These are phyloP conservation scores for Larix sibirica DNA, from an alignment of 83 land plant species.

Conservation along the genomic window DNA sequence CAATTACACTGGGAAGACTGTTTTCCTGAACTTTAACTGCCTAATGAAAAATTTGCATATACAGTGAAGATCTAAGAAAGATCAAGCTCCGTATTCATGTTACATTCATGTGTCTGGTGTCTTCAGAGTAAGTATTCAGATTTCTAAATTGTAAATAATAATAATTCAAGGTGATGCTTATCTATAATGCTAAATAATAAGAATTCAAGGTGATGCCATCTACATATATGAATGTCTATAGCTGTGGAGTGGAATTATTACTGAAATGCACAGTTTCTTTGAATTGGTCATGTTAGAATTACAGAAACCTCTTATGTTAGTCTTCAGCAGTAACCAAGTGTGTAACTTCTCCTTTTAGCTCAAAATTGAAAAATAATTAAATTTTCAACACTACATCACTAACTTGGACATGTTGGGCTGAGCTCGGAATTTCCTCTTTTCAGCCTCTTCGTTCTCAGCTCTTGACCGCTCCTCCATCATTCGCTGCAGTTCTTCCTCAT, in stretches of 20 bases:
- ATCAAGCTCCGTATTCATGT: background rate
- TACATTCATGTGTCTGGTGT: background rate
- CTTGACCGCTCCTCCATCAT: conserved; percentile 70
- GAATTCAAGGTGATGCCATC: too few relatives aligned
- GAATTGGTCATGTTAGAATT: background rate
- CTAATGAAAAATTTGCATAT: background rate
- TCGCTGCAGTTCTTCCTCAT: conserved; percentile 83
- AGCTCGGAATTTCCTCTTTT: conserved; percentile 76
- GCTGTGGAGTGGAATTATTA: background rate
- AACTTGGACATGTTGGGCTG: conserved; percentile 79
- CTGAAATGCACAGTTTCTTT: background rate
- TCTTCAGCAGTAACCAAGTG: too few relatives aligned
- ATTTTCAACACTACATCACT: background rate
- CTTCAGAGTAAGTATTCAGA: background rate
- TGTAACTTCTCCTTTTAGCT: too few relatives aligned
- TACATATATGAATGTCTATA: background rate
- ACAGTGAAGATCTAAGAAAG: background rate
- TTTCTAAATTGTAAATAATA: background rate
- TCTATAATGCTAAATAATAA: too few relatives aligned
- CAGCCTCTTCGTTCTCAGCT: conserved; percentile 71
- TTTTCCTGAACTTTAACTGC: background rate
- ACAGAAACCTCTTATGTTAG: too few relatives aligned
- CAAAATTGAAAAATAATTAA: background rate
- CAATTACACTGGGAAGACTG: background rate
- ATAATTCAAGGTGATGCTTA: too few relatives aligned